phyloP scores from a whole-genome alignment of 2,329 filamentous ascomycete genomes.

The Penicillium sp. region DNA sequence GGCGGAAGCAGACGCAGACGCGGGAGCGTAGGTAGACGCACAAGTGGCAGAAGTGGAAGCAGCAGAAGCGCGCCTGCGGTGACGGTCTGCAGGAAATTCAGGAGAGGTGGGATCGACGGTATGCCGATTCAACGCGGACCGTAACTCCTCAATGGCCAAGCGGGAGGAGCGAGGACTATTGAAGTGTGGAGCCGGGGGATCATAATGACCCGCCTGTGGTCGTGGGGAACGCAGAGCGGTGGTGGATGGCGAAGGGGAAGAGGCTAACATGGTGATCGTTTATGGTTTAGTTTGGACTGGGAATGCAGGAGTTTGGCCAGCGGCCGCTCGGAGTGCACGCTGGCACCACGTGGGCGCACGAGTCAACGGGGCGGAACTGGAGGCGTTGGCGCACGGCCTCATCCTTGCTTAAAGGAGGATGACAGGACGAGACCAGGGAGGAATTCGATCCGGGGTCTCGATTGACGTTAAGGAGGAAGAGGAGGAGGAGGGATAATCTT shows the following conservation, averaged over 20 bases:
- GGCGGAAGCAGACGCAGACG: neutral
- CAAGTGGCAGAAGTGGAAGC: slow-evolving; percentile 15
- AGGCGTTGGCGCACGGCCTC: slow-evolving; percentile 36
- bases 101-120: slow-evolving; percentile 40
- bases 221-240: slow-evolving; percentile 39
- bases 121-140: slow-evolving; percentile 43
- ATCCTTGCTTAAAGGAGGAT: slow-evolving; percentile 24
- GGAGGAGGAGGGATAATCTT: neutral
- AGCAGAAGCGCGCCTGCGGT: slow-evolving; percentile 39
- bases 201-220: slow-evolving; percentile 34
- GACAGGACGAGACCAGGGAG: slow-evolving; percentile 2
- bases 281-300: slow-evolving; percentile 7
- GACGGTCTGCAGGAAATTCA: slow-evolving; percentile 38
- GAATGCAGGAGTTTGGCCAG: slow-evolving; percentile 23
- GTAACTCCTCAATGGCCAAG: slow-evolving; percentile 46
- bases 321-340: slow-evolving; percentile 30
- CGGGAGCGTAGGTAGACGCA: slow-evolving; percentile 10
- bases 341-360: slow-evolving; percentile 43
- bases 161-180: slow-evolving; percentile 40
- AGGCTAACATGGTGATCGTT: slow-evolving; percentile 40
- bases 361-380: slow-evolving; percentile 39
- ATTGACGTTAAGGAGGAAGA: neutral
- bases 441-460: neutral
- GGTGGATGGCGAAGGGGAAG: slow-evolving; percentile 47
- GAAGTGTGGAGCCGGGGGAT: slow-evolving; percentile 35